These are phyloP conservation scores for Candida buenavistaensis DNA, from an alignment of 1,139 yeast genomes.

Conservation along the genomic window DNA sequence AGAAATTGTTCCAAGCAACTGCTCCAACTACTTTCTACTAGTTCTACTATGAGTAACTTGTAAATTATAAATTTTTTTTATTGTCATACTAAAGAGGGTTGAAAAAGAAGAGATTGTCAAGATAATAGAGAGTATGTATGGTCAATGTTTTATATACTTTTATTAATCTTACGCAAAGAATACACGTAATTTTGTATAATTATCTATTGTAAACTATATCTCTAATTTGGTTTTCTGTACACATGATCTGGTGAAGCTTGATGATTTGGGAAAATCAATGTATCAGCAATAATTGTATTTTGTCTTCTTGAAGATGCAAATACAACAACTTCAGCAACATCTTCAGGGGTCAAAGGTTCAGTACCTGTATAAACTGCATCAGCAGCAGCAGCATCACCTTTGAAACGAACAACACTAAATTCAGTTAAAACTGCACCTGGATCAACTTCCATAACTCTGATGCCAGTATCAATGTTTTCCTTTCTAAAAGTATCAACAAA, in stretches of 20 bases:
- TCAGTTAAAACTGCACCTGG: constrained; percentile 57
- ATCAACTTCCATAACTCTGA: constrained; percentile 50
- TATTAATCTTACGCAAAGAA: constrained; percentile 2
- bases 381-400: constrained; percentile 43
- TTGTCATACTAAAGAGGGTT: neutral
- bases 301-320: constrained; percentile 50
- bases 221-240: constrained; percentile 21
- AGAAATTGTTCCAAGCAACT: constrained; percentile 85
- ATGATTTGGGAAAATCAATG: constrained; percentile 48
- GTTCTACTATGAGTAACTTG: neutral
- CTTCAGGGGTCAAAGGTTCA: constrained; percentile 47
- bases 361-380: constrained; percentile 47
- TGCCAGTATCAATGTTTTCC: constrained; percentile 45
- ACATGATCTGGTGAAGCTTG: constrained; percentile 65
- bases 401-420: constrained; percentile 47
- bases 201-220: neutral
- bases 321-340: constrained; percentile 51
- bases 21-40: constrained; percentile 98
- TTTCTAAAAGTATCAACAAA: constrained; percentile 50
- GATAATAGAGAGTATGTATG: neutral
- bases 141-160: neutral
- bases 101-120: neutral
- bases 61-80: constrained; percentile 1
- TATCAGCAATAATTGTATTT: constrained; percentile 52
- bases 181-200: constrained; percentile 1